Percentiles rank a stretch among this genome's conserved stretches.
Evolutionary conservation across 805 yeast species (phyloP).

Genomic region (Scheffersomyces amazonensis): DNA sequence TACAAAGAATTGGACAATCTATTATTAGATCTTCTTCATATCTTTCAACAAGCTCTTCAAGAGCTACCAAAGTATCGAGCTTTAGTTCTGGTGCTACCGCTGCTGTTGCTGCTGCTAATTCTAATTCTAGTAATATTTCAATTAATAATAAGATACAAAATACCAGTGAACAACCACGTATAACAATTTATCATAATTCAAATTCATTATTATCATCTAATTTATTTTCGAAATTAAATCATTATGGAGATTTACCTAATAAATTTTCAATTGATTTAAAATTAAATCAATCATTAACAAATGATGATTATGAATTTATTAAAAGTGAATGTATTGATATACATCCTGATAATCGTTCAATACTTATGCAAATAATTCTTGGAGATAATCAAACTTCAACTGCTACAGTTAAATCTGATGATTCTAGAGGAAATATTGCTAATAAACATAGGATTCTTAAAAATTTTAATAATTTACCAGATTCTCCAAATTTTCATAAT

Average conservation of each 20-base stretch:
- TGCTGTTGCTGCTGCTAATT: neutral
- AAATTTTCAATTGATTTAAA: conserved; percentile 1
- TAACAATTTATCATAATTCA: conserved; percentile 28
- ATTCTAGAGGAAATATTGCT: conserved; percentile 1
- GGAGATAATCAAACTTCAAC: conserved; percentile 3
- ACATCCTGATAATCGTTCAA: conserved; percentile 33
- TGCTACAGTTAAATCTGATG: no score
- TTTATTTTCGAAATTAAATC: conserved; percentile 18
- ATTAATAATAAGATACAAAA: neutral
- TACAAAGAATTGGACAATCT: neutral
- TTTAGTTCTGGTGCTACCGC: neutral
- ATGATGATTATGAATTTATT: conserved; percentile 22
- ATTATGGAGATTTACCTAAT: conserved; percentile 9
- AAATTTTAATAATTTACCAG: conserved; percentile 6
- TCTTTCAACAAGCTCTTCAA: neutral
- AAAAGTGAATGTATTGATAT: conserved; percentile 24
- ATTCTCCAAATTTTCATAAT: conserved; percentile 1
- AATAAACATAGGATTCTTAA: conserved; percentile 3
- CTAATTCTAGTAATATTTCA: neutral
- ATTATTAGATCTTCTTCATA: neutral
- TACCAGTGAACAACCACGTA: neutral
- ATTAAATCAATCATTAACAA: conserved; percentile 5
- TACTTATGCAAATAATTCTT: conserved; percentile 14
- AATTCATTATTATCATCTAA: conserved; percentile 21
- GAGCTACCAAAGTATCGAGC: no score